These are phyloP conservation scores for Penicillium roqueforti DNA, from an alignment of 495 filamentous ascomycete species.

Conservation along the genomic window DNA sequence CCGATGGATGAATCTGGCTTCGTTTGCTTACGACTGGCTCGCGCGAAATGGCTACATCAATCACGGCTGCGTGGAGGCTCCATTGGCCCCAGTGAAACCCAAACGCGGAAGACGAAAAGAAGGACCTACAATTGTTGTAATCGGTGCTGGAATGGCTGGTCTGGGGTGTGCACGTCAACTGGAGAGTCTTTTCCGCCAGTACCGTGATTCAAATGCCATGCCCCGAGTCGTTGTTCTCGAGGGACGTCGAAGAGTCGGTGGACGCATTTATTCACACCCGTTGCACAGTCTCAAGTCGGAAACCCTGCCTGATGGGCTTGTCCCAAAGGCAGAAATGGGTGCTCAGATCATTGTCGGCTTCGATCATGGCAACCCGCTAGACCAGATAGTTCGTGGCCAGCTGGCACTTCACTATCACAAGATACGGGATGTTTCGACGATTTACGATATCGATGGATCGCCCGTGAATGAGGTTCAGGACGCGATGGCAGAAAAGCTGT, in stretches of 20 bases:
- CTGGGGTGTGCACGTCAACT: conserved; percentile 90
- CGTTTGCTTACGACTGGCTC: conserved; percentile 89
- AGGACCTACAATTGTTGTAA: conserved; percentile 66
- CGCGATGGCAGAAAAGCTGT: conserved; percentile 78
- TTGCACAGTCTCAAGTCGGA: conserved; percentile 56
- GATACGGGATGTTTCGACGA: conserved; percentile 76
- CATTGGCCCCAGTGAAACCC: conserved; percentile 34
- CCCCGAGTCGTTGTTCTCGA: conserved; percentile 82
- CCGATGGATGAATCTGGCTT: conserved; percentile 87
- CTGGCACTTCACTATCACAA: conserved; percentile 81
- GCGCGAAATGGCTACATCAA: conserved; percentile 92
- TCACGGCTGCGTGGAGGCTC: conserved; percentile 80
- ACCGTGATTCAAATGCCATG: conserved; percentile 58
- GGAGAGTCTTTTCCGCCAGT: conserved; percentile 75
- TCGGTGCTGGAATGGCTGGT: conserved; percentile 93
- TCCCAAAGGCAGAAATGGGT: conserved; percentile 89
- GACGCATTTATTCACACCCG: conserved; percentile 88
- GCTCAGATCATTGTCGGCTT: conserved; percentile 98
- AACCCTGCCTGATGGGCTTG: conserved; percentile 45
- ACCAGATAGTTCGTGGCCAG: conserved; percentile 85
- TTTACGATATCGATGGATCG: conserved; percentile 85
- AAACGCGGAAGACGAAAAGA: conserved; percentile 48
- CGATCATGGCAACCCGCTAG: conserved; percentile 89
- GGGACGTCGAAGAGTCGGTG: conserved; percentile 83
- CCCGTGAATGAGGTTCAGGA: conserved; percentile 78